Conservation (phyloP, 78 protist species). For the Ministeria vibrans region DNA sequence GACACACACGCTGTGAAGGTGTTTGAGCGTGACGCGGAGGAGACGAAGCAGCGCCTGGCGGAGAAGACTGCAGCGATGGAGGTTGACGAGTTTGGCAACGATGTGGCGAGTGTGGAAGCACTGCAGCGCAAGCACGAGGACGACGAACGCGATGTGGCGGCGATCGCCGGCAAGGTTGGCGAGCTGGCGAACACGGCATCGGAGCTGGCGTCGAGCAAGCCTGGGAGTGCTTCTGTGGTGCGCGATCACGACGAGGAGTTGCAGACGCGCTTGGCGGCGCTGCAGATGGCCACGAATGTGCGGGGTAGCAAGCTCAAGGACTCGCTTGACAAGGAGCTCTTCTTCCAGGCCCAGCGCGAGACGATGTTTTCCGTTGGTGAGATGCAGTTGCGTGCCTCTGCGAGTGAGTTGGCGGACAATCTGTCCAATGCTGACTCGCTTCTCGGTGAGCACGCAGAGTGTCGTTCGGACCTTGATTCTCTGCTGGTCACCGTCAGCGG, state of each 20-base stretch:
- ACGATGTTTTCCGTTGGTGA: too few relatives aligned
- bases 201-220: not conserved
- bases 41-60: not conserved
- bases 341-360: too few relatives aligned
- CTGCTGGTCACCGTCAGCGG: not conserved
- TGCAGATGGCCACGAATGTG: too few relatives aligned
- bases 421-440: not conserved
- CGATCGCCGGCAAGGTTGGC: not conserved
- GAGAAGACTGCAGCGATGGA: not conserved
- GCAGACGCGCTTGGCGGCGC: too few relatives aligned
- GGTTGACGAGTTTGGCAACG: not conserved
- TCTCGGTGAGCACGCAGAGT: not conserved
- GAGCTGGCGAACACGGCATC: not conserved
- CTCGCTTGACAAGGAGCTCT: too few relatives aligned
- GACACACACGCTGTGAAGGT: not conserved
- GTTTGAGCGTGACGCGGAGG: slow-evolving; percentile 7
- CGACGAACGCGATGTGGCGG: not conserved
- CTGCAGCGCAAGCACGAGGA: slow-evolving; percentile 10
- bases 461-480: not conserved
- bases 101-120: not conserved
- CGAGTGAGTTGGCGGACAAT: not conserved
- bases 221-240: not conserved
- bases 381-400: not conserved
- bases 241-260: too few relatives aligned
- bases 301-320: too few relatives aligned